phyloP scores from a whole-genome alignment of 2,329 filamentous ascomycete species.

The Colletotrichum sp. region DNA sequence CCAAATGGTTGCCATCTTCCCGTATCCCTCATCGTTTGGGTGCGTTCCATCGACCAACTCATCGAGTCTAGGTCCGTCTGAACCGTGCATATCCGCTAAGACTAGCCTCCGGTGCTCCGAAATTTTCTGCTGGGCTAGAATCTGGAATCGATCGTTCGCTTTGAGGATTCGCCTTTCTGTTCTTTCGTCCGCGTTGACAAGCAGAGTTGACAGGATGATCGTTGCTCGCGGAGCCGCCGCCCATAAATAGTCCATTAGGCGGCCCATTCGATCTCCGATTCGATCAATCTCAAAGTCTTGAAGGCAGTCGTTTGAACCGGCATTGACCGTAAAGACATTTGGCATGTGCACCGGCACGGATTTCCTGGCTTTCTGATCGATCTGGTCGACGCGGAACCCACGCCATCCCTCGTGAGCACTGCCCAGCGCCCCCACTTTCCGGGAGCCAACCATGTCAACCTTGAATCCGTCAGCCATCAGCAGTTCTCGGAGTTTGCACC shows the following conservation, averaged over 20 bases:
- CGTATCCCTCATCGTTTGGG: constrained; percentile 37
- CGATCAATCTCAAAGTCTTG: constrained; percentile 31
- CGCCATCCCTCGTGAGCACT: constrained; percentile 42
- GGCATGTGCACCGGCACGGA: constrained; percentile 33
- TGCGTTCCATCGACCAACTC: constrained; percentile 36
- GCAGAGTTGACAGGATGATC: not conserved
- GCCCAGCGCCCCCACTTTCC: constrained; percentile 39
- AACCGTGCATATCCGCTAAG: constrained; percentile 36
- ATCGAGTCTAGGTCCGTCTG: constrained; percentile 29
- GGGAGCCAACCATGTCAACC: constrained; percentile 42
- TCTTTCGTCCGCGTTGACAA: not conserved
- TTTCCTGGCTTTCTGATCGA: constrained; percentile 32
- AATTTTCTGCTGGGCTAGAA: constrained; percentile 25
- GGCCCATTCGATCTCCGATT: constrained; percentile 1
- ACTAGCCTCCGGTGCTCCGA: constrained; percentile 28
- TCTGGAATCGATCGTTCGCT: constrained; percentile 32
- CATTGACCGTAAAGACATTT: constrained; percentile 41
- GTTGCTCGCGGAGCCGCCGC: not conserved
- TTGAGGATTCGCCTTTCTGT: constrained; percentile 26
- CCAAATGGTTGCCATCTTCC: constrained; percentile 38
- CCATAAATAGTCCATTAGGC: not conserved
- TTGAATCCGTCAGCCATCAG: constrained; percentile 32
- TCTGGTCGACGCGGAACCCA: constrained; percentile 36
- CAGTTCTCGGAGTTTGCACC: constrained; percentile 36
- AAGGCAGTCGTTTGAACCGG: constrained; percentile 44